Evolutionary conservation across 2,329 filamentous ascomycete species (phyloP), one percentile per base, ranked within the genome.

Genomic region (Penicillium olsonii): DNA sequence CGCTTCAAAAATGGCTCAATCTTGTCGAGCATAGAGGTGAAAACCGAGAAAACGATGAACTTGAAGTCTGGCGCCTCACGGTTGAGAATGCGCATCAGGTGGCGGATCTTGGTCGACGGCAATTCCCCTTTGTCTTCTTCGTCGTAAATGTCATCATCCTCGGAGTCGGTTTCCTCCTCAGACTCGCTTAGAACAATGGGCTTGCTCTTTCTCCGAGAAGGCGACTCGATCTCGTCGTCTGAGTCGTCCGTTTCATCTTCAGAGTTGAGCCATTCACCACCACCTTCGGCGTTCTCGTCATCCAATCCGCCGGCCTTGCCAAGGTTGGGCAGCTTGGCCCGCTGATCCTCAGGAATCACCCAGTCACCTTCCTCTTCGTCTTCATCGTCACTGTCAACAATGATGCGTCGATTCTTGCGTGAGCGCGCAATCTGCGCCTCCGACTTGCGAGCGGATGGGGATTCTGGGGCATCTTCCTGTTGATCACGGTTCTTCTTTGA

Each of bases 11-110:
- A 96, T 2, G 94, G 94, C 68, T 97, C 91, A 55, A 99, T 85
- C 22, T 97, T 84, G 74, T 97, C 89, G 38, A 99, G 84, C 94
- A 99, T 99, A 0, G 90, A 94, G 0, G 94, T 99, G 73, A 99
- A 99, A 64, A 97, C 90, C 1, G 91, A 96, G 73, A 99, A 99
- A 56, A 99, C 91, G 63, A 99, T 99, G 67, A 96, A 95, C 68
- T 99, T 99, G 79, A 96, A 90, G 52, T 90, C 79, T 2, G 80
- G 76, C 0, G 85, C 85, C 70, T 99, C 94, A 37, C 83, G 83
- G 56, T 85, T 82, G 8, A 99, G 82, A 43, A 99, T 88, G 53
- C 84, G 79, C 64, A 95, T 82, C 17, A 97, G 80, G 61, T 94
- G 85, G 37, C 87, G 85, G 63, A 99, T 95, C 75, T 99, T 99